A percentile compares a stretch with the other conserved stretches of the same genome.
Conservation (phyloP, 331 rosid species). For the Spiraea crenata region DNA sequence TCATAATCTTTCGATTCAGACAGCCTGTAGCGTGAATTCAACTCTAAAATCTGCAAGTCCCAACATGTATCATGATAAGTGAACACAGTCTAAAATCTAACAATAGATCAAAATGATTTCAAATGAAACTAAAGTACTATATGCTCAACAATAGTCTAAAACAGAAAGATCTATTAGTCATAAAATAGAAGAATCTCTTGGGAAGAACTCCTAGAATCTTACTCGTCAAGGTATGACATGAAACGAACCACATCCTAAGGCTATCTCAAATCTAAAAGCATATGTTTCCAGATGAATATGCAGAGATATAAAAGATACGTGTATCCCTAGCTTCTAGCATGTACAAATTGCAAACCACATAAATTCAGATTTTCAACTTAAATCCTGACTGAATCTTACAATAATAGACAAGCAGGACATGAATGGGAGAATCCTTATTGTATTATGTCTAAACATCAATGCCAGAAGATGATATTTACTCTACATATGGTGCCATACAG, state of each 20-base stretch:
- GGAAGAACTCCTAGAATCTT: neutral
- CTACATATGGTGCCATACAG: neutral
- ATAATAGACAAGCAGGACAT: neutral
- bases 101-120: neutral
- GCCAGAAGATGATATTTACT: neutral
- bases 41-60: conserved; percentile 51
- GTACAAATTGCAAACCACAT: neutral
- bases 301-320: neutral
- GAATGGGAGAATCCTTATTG: no score
- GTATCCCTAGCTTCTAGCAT: neutral
- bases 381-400: neutral
- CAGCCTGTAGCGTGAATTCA: conserved; percentile 69
- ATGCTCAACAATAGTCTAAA: neutral
- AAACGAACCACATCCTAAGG: neutral
- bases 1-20: conserved; percentile 82
- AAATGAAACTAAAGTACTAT: neutral
- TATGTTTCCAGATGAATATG: neutral
- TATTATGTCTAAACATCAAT: neutral
- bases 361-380: neutral
- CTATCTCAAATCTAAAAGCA: neutral
- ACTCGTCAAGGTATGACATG: neutral
- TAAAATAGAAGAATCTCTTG: no score
- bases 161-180: neutral
- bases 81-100: neutral
- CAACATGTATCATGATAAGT: neutral